Conservation (phyloP, 176 grass and related monocot genomes). For the Zoysia japonica region DNA sequence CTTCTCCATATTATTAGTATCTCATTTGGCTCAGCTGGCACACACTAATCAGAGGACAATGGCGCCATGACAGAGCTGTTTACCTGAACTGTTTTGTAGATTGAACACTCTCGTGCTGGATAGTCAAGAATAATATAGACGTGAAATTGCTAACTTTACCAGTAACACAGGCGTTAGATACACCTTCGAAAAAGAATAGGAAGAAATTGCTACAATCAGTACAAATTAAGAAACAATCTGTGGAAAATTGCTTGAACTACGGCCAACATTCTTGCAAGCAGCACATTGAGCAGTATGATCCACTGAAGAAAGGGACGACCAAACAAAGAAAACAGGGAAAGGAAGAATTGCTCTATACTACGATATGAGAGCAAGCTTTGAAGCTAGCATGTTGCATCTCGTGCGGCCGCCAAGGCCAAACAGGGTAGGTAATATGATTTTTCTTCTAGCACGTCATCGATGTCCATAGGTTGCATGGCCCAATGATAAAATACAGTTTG, state of each 20-base stretch:
- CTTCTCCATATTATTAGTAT: background rate
- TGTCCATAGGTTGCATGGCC: constrained; percentile 87
- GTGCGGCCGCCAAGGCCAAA: constrained; percentile 63
- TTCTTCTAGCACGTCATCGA: constrained; percentile 71
- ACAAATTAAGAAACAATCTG: constrained; percentile 11
- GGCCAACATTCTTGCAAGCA: too few relatives aligned
- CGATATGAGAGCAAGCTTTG: constrained; percentile 55
- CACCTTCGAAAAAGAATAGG: background rate
- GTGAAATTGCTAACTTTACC: background rate
- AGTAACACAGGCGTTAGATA: constrained; percentile 3
- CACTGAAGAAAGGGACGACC: background rate
- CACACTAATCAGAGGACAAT: too few relatives aligned
- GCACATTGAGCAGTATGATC: background rate
- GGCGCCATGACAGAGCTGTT: too few relatives aligned
- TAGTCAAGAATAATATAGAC: background rate
- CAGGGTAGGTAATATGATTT: constrained; percentile 61
- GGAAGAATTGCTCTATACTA: constrained; percentile 48
- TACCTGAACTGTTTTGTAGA: background rate
- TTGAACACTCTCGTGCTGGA: background rate
- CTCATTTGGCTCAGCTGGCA: background rate
- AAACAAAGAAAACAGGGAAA: background rate
- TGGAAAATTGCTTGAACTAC: background rate
- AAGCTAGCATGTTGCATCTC: constrained; percentile 83
- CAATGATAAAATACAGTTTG: constrained; percentile 74
- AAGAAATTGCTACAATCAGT: background rate